These are phyloP conservation scores for Murraya koenigii DNA, from an alignment of 345 rosid genomes.

Conservation along the genomic window DNA sequence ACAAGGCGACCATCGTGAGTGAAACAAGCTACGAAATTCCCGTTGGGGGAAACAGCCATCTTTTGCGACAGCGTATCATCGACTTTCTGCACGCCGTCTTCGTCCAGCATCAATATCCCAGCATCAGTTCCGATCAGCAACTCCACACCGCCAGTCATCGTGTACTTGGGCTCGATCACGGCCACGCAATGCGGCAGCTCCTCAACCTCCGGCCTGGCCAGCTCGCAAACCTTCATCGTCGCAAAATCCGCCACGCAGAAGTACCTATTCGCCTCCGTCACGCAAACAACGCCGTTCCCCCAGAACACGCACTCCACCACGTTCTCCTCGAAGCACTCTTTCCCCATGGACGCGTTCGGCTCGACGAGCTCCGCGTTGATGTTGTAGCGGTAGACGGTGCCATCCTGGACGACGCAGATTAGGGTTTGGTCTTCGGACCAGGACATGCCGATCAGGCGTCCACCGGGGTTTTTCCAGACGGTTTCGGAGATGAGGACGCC, in stretches of 20 bases:
- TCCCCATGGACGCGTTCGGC: constrained; percentile 72
- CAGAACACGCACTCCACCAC: constrained; percentile 87
- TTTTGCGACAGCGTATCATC: constrained; percentile 52
- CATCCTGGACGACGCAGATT: constrained; percentile 82
- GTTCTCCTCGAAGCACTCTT: constrained; percentile 86
- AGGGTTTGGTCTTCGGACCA: constrained; percentile 94
- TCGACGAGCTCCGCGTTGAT: constrained; percentile 70
- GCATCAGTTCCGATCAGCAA: constrained; percentile 62
- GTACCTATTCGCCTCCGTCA: constrained; percentile 70
- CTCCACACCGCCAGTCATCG: constrained; percentile 82
- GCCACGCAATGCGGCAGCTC: constrained; percentile 65
- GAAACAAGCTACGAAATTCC: constrained; percentile 76
- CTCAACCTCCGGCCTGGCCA: constrained; percentile 34
- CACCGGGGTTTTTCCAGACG: constrained; percentile 92
- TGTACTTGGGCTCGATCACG: constrained; percentile 88
- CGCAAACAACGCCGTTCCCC: constrained; percentile 88
- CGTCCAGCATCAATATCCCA: constrained; percentile 66
- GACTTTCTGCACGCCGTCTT: constrained; percentile 63
- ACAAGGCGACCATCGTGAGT: constrained; percentile 80
- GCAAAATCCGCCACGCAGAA: constrained; percentile 73
- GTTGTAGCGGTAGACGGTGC: constrained; percentile 81
- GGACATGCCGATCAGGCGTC: constrained; percentile 85
- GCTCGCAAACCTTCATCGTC: constrained; percentile 24
- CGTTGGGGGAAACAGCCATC: constrained; percentile 79
- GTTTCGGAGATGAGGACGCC: constrained; percentile 78